These are phyloP conservation scores for Pterulicium gracile DNA, from an alignment of 1,284 basidiomycete genomes.

Conservation along the genomic window DNA sequence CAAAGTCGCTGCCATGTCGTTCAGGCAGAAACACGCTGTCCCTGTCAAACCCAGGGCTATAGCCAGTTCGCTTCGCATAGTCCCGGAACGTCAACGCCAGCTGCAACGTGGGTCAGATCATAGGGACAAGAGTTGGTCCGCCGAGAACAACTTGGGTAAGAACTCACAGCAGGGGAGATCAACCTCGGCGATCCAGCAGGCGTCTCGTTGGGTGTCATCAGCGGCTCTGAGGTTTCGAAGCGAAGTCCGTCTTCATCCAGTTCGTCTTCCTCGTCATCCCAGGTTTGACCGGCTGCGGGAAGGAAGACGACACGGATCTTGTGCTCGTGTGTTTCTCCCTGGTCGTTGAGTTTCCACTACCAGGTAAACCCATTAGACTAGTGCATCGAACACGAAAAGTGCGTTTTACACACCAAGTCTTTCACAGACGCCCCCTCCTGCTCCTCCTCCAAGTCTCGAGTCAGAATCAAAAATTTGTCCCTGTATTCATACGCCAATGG, in stretches of 20 bases:
- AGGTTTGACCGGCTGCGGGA: neutral
- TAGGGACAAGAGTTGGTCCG: too few species aligned
- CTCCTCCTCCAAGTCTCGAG: neutral
- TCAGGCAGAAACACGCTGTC: too few species aligned
- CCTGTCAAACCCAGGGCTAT: too few species aligned
- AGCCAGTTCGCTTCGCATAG: too few species aligned
- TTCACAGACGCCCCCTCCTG: neutral
- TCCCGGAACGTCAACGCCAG: too few species aligned
- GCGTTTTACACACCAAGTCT: neutral
- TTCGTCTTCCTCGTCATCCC: slow-evolving; percentile 2
- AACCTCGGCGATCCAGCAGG: too few species aligned
- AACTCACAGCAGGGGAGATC: too few species aligned
- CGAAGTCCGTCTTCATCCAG: neutral
- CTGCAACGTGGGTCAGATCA: too few species aligned
- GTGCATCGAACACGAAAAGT: too few species aligned
- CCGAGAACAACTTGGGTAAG: too few species aligned
- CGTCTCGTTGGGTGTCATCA: slow-evolving; percentile 2
- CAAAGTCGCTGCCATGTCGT: too few species aligned
- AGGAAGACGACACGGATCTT: neutral
- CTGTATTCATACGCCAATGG: neutral
- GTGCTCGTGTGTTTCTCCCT: neutral
- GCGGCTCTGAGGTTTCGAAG: neutral
- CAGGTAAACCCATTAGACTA: too few species aligned
- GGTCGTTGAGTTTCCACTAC: neutral
- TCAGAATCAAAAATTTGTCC: neutral